Percentiles rank a stretch among this genome's conserved stretches.
Evolutionary conservation across 371 early-diverging fungal species (phyloP).

Genomic region (Actinomucor elegans): DNA sequence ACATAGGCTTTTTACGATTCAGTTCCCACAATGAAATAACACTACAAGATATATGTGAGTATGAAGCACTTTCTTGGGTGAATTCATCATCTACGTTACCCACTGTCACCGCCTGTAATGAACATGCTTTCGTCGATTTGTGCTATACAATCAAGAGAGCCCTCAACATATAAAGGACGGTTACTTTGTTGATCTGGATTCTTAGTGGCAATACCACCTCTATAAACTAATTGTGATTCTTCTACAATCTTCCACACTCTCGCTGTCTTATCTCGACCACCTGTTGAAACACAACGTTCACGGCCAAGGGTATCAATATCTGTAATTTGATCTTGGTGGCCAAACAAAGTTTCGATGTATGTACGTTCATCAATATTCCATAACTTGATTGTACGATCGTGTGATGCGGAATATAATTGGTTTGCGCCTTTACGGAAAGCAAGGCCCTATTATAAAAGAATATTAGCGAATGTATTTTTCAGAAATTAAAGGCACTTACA

Average conservation of each 20-base stretch:
- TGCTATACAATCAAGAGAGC: slow-evolving; percentile 82
- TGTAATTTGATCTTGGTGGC: slow-evolving; percentile 91
- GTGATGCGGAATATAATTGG: slow-evolving; percentile 89
- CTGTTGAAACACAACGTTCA: slow-evolving; percentile 93
- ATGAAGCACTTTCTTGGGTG: neutral
- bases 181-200: slow-evolving; percentile 27
- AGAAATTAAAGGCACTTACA: slow-evolving; percentile 31
- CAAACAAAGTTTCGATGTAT: slow-evolving; percentile 97
- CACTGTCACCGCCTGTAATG: slow-evolving; percentile 88
- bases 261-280: slow-evolving; percentile 88
- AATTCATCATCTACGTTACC: slow-evolving; percentile 38
- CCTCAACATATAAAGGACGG: slow-evolving; percentile 55
- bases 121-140: slow-evolving; percentile 91
- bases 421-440: slow-evolving; percentile 83
- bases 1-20: slow-evolving; percentile 88
- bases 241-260: slow-evolving; percentile 95
- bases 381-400: slow-evolving; percentile 92
- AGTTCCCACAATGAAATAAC: slow-evolving; percentile 88
- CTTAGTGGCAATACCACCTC: slow-evolving; percentile 73
- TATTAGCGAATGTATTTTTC: neutral
- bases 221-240: slow-evolving; percentile 90
- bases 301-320: slow-evolving; percentile 75
- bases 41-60: neutral
- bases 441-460: slow-evolving; percentile 53
- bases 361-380: slow-evolving; percentile 92